phyloP scores from a whole-genome alignment of 768 basidiomycete genomes.

The Mycena crocata region DNA sequence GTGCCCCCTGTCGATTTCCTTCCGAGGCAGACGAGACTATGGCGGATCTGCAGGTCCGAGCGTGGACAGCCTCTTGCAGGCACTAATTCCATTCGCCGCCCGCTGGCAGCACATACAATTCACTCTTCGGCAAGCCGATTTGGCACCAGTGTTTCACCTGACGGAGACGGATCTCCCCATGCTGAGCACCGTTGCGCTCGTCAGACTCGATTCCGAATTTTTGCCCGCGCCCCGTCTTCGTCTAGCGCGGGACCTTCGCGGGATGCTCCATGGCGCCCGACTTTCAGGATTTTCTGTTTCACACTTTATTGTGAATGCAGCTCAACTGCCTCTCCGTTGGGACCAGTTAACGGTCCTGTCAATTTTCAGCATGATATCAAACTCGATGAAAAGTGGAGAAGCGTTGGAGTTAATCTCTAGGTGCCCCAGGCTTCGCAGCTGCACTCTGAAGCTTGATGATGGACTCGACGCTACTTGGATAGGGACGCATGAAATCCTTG shows the following conservation, averaged over 20 bases:
- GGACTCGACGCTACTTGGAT: no score
- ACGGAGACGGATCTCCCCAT: constrained; percentile 8
- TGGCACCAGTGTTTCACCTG: neutral
- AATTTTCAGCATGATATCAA: neutral
- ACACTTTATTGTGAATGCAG: neutral
- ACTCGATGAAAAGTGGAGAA: neutral
- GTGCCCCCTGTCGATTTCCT: neutral
- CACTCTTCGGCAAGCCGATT: neutral
- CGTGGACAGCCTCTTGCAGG: neutral
- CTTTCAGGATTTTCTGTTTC: neutral
- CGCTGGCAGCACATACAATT: constrained; percentile 4
- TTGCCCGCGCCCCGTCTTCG: neutral
- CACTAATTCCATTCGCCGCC: neutral
- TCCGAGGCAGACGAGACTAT: neutral
- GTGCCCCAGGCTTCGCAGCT: neutral
- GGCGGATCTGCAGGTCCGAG: neutral
- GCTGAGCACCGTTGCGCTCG: neutral
- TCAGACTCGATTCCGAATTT: neutral
- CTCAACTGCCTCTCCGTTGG: neutral
- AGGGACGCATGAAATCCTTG: no score
- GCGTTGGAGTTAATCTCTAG: neutral
- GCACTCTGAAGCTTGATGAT: no score
- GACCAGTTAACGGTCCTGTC: neutral
- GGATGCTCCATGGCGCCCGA: neutral
- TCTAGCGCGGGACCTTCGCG: neutral